A percentile compares a stretch with the other conserved stretches of the same genome.
These are phyloP conservation scores for Cardamine chenopodiifolia DNA, from an alignment of 345 rosid species.

Conservation along the genomic window DNA sequence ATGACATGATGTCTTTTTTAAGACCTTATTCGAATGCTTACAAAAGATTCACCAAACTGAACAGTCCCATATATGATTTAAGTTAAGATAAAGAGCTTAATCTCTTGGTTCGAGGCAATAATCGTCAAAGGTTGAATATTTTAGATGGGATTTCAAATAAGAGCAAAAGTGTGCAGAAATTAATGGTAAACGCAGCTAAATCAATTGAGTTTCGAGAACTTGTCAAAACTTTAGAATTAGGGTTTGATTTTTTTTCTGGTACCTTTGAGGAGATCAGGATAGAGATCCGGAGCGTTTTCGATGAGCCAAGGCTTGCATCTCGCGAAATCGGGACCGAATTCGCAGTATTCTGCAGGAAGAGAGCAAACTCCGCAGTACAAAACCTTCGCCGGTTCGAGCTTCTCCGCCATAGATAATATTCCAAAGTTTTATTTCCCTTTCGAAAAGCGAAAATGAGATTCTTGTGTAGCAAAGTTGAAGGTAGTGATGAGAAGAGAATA, in stretches of 20 bases:
- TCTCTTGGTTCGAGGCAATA: background rate
- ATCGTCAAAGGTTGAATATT: background rate
- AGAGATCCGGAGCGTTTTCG: constrained; percentile 76
- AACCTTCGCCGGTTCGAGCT: constrained; percentile 72
- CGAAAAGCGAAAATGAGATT: background rate
- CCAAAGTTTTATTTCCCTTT: background rate
- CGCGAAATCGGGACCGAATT: constrained; percentile 87
- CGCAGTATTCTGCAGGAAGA: constrained; percentile 94
- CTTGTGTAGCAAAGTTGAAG: background rate
- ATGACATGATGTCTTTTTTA: background rate
- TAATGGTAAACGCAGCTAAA: background rate
- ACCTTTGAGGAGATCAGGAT: constrained; percentile 91
- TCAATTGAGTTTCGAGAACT: background rate
- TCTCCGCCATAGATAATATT: constrained; percentile 55
- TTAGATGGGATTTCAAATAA: background rate
- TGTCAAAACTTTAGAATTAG: constrained; percentile 12
- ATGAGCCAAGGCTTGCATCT: constrained; percentile 95
- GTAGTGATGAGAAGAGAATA: constrained; percentile 8
- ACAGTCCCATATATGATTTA: background rate
- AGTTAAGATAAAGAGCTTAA: background rate
- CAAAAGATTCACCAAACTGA: background rate
- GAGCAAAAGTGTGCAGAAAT: background rate
- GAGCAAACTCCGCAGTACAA: constrained; percentile 77
- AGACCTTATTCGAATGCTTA: background rate
- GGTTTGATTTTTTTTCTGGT: background rate